Base-by-base conservation (phyloP, 257 asterid species). In the Galeopsis tetrahit region DNA sequence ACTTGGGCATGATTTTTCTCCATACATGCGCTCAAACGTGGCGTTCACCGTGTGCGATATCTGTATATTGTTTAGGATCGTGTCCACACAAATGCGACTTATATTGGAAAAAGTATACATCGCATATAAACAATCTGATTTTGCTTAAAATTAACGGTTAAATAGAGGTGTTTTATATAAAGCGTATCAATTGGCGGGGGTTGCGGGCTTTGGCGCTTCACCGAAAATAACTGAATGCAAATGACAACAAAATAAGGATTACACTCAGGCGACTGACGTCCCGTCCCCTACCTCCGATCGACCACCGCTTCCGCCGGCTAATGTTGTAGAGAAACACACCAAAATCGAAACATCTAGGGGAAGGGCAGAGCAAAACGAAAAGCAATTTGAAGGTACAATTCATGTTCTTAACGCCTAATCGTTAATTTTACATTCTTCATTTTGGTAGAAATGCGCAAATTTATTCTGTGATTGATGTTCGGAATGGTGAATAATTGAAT, bases 141-240 rank as follows among this genome's bases (percentile, higher is more conserved):
- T 21, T 21, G 28, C 1, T 21, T 21, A 21, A 21, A 21, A 21
- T 21, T 21, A 21, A 21, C 28, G 28, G 28, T 21, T 21, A 21
- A 21, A 21, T 21, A 60, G 31, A 39, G 33, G 9, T 15, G 10
- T 65, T 42, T 65, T 11, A 65, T 13, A 11, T 0, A 4, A 17
- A 43, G 46, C 59, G 75, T 35, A 70, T 42, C 35, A 44, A 10
- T 70, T 58, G 61, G 68, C 75, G 58, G 10, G 17, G 4, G 46
- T 70, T 70, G 75, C 68, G 75, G 68, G 68, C 13, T 58, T 70
- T 58, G 75, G 68, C 75, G 75, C 75, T 59, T 59, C 75, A 33
- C 48, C 55, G 63, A 69, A 70, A 70, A 58, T 57, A 70, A 39
- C 43, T 28, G 66, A 42, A 69, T 39, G 43, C 10, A 13, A 40